Evolutionary conservation across 768 basidiomycete species (phyloP).

Genomic region (Collybiopsis luxurians): DNA sequence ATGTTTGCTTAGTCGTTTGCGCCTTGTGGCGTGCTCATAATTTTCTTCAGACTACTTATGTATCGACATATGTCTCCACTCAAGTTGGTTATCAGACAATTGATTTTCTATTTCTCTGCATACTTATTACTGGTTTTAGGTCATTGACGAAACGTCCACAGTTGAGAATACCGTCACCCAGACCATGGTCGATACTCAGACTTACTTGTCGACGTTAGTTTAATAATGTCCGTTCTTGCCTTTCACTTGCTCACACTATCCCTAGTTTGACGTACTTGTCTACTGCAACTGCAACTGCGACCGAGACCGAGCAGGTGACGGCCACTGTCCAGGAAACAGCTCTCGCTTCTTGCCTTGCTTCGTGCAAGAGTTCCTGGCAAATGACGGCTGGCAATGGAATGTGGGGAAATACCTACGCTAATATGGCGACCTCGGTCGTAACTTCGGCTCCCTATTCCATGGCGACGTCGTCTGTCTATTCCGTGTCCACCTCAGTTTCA

Average conservation of each 20-base stretch:
- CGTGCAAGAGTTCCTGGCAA: constrained; percentile 61
- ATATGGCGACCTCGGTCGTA: constrained; percentile 19
- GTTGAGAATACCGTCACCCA: constrained; percentile 54
- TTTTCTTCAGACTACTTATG: constrained; percentile 50
- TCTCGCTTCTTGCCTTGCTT: constrained; percentile 33
- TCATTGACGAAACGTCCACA: constrained; percentile 48
- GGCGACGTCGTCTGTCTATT: neutral
- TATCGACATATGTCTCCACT: constrained; percentile 55
- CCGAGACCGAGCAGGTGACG: constrained; percentile 42
- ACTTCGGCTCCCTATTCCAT: constrained; percentile 2
- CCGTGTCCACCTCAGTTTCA: neutral
- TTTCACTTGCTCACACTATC: no score
- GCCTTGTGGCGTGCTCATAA: constrained; percentile 35
- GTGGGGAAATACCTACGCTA: constrained; percentile 44
- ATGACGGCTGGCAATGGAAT: constrained; percentile 52
- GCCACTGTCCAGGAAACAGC: constrained; percentile 42
- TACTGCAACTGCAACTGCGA: constrained; percentile 36
- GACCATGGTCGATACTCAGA: constrained; percentile 50
- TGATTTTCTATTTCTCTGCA: neutral
- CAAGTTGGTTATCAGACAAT: constrained; percentile 26
- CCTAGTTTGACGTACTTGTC: neutral
- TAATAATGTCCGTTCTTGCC: constrained; percentile 13
- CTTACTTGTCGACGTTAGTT: constrained; percentile 38
- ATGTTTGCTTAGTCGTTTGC: constrained; percentile 9
- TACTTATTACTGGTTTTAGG: neutral